Evolutionary conservation across 495 filamentous ascomycete species (phyloP), one percentile per base, ranked within the genome.

Genomic region (Hypoxylon crocopeplum): DNA sequence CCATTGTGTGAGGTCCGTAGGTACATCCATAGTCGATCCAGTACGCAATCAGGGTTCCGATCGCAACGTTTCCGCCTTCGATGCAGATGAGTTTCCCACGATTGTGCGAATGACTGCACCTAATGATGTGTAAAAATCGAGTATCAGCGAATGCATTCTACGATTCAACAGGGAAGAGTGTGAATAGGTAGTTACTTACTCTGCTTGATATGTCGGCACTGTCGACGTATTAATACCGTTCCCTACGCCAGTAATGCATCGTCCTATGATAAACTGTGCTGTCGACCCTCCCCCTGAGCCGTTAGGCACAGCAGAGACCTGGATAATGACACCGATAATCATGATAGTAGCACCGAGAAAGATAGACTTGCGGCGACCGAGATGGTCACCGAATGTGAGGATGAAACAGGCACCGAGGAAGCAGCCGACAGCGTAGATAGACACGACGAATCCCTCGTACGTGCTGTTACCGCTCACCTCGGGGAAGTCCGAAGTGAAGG

Each of bases 11-110:
- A 2, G 83, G 81, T 2, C 86, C 88, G 64, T 88, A 93, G 7
- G 82, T 84, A 24, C 86, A 80, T 37, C 89, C 90, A 57, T 89
- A 93, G 62, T 92, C 88, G 51, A 93, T 79, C 90, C 90, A 93
- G 76, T 93, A 93, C 20, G 88, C 88, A 21, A 92, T 85, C 34
- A 91, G 73, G 7, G 83, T 86, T 38, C 90, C 90, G 48, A 93
- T 89, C 34, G 89, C 89, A 56, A 93, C 91, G 55, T 85, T 79
- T 62, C 84, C 86, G 59, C 91, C 91, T 66, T 93, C 88, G 48
- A 93, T 91, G 74, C 89, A 93, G 68, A 95, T 92, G 41, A 92
- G 73, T 3, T 92, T 83, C 51, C 90, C 91, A 62, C 90, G 83
- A 70, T 93, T 93, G 62, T 81, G 85, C 0, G 89, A 86, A 55